A percentile compares a stretch with the other conserved stretches of the same genome.
phyloP scores from a whole-genome alignment of 192 early-diverging fungal species.

The Rhizoclosmatium sp. region DNA sequence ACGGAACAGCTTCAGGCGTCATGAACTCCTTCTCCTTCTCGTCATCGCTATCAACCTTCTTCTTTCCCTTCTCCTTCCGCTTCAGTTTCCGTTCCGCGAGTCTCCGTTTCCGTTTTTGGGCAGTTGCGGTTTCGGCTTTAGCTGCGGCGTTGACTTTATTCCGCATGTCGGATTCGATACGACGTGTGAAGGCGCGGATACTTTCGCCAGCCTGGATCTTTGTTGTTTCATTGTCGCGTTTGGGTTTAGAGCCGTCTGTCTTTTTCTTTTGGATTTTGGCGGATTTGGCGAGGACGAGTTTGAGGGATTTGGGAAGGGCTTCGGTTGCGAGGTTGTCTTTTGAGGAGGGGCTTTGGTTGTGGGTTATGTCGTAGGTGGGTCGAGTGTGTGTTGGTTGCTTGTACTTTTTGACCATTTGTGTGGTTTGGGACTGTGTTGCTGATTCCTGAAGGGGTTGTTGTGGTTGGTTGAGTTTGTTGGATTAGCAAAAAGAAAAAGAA shows the following conservation, averaged over 20 bases:
- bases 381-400: slow-evolving; percentile 6
- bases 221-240: background rate
- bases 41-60: background rate
- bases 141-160: slow-evolving; percentile 23
- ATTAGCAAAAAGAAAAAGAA: slow-evolving; percentile 9
- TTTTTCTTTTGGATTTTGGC: slow-evolving; percentile 20
- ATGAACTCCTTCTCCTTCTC: slow-evolving; percentile 26
- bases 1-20: slow-evolving; percentile 11
- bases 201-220: slow-evolving; percentile 2
- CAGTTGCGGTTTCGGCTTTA: slow-evolving; percentile 29
- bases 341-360: slow-evolving; percentile 11
- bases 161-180: slow-evolving; percentile 24
- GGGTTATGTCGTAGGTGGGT: background rate
- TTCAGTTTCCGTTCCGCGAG: slow-evolving; percentile 34
- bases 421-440: background rate
- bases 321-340: background rate
- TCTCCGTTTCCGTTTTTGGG: slow-evolving; percentile 21
- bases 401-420: slow-evolving; percentile 26
- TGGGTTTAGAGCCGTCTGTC: background rate
- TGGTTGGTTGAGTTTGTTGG: background rate
- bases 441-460: too few relatives aligned
- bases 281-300: slow-evolving; percentile 4
- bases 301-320: slow-evolving; percentile 25
- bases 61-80: slow-evolving; percentile 5
- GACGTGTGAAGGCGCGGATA: slow-evolving; percentile 12